A percentile compares a stretch with the other conserved stretches of the same genome.
Evolutionary conservation across 208 protist genomes (phyloP).

Genomic region (Trypanosoma platydactyli): DNA sequence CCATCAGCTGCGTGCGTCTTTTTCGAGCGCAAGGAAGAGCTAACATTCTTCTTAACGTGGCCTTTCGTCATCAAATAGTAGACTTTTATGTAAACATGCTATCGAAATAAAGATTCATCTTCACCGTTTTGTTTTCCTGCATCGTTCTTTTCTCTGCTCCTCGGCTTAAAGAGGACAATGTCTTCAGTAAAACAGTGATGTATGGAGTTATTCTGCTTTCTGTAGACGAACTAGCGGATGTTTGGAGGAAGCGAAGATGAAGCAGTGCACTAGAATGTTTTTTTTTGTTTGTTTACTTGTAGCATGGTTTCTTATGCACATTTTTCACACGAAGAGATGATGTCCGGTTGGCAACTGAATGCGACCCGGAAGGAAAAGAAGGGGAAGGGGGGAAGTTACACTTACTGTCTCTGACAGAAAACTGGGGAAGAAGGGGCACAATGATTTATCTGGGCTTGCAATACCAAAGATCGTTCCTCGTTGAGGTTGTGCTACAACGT

Average conservation of each 20-base stretch:
- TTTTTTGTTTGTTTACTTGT: neutral
- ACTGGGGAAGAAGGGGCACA: neutral
- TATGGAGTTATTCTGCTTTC: neutral
- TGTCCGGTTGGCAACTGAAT: no score
- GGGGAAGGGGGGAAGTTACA: no score
- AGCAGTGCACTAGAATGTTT: neutral
- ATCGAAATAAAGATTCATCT: conserved; percentile 10
- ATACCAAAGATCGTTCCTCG: no score
- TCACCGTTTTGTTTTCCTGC: conserved; percentile 7
- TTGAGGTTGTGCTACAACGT: no score
- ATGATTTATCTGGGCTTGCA: neutral
- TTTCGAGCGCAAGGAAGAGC: conserved; percentile 58
- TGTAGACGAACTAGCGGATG: neutral
- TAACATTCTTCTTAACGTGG: conserved; percentile 73
- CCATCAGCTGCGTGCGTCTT: conserved; percentile 51
- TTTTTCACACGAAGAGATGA: no score
- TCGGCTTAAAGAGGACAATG: conserved; percentile 7
- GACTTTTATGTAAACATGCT: conserved; percentile 74
- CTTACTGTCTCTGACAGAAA: no score
- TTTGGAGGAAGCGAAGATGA: neutral
- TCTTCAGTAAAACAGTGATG: neutral
- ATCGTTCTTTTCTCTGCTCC: neutral
- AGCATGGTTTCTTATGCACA: no score
- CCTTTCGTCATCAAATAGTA: conserved; percentile 83
- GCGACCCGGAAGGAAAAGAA: no score